Evolutionary conservation across 1,284 basidiomycete genomes (phyloP), one percentile per base, ranked within the genome.

Genomic region (Boletus mariae): DNA sequence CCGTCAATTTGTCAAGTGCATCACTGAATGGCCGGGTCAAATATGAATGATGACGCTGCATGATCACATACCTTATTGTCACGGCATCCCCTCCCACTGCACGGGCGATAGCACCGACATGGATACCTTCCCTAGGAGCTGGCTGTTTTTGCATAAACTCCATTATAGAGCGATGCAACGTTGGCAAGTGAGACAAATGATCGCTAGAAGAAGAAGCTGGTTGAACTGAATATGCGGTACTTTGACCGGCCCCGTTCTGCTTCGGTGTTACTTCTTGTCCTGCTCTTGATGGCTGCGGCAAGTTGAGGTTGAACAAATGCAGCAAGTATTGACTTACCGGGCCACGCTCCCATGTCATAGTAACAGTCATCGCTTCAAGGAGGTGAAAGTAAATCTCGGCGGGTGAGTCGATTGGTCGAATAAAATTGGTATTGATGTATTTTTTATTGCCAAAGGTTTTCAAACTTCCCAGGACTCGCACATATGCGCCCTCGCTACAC

Each of bases 401-500:
- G 38, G 78, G 75, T 66, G 96, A 89, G 29, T 74, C 79, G 40
- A 90, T 73, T 5, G 76, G 74, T 28, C 87, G 83, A 58, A 98
- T 82, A 59, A 87, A 80, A 35, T 78, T 83, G 7, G 88, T 85
- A 52, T 89, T 90, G 64, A 98, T 80, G 67, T 92, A 91, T 62
- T 85, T 80, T 71, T 92, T 95, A 61, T 80, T 84, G 41, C 84
- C 83, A 70, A 97, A 98, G 7, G 79, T 79, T 71, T 98, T 98
- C 60, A 98, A 72, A n/a, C 78, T 79, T n/a, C 96, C 97, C 35
- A 91, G 82, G 25, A 97, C 83, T n/a, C 91, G 84, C 37, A 96
- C 85, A 67, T 90, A 95, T 37, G 76, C 77, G 44, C 85, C 80
- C 69, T 90, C 85, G 46, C 93, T 94, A 58, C 20, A 41, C 37